Base-by-base conservation (phyloP, 768 basidiomycete genomes). In the Lactifluus volemus region DNA sequence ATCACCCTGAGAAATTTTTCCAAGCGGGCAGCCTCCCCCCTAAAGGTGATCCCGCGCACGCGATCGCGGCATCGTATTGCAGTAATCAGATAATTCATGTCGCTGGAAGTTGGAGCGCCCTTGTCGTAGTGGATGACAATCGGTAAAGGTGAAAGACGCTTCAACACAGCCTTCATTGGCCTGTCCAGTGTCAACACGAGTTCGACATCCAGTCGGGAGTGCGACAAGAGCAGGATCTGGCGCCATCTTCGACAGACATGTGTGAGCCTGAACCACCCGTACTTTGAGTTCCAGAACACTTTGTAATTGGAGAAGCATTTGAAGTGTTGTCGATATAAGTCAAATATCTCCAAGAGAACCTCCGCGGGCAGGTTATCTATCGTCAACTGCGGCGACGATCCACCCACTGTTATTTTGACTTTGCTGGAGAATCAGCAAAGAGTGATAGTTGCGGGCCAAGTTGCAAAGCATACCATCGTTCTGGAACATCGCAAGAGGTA, bases 201-300 rank as follows among this genome's bases (percentile, higher is more conserved):
- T 19, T 12, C 7, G 4, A 50, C 10, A 5, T 60, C 39, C 15
- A 60, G 29, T 7, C 53, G 48, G 48, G 41, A 34, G 12, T 30
- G 1, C 3, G 59, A 60, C 32, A 34, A 29, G 39, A 55, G 34
- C 4, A 50, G 21, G 17, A 60, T 5, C 17, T 17, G n/a, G 36
- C 59, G 59, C 59, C 59, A 60, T 12, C 9, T 34, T 45, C 2
- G 19, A 42, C 59, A 60, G 19, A 60, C 59, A 38, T 55, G 60
- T 3, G 32, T 9, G 21, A 61, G 60, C 11, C 6, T 50, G 32
- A 49, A 30, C 53, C 60, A 61, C 1, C 57, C 39, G 1, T 17
- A 1, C 47, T 25, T 44, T 2, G 41, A 3, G 39, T 44, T 49
- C 57, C 57, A 58, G 5, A 10, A 0, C 0, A 14, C 42, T 17